phyloP scores from a whole-genome alignment of 495 filamentous ascomycete genomes.

The Neurospora sp. region DNA sequence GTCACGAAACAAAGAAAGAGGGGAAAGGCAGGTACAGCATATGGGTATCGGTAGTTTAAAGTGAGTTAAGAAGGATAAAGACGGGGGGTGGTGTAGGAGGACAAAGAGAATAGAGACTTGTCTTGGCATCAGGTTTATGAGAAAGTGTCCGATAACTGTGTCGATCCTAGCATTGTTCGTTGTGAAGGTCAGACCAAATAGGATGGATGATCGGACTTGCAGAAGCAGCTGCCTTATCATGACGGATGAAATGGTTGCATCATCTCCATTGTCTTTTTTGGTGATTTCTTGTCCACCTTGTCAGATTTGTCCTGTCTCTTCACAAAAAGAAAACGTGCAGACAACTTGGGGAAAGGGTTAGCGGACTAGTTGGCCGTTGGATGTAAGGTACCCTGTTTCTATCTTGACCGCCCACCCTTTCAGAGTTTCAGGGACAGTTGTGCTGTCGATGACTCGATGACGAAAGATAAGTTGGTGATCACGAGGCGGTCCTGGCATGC shows the following conservation, averaged over 20 bases:
- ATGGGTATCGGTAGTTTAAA: background rate
- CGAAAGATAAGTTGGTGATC: constrained; percentile 19
- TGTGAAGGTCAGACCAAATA: background rate
- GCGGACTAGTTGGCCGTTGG: background rate
- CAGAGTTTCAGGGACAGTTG: background rate
- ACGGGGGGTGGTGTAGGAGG: background rate
- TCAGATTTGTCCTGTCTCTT: background rate
- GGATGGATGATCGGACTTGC: background rate
- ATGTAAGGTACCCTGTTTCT: background rate
- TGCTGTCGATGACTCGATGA: constrained; percentile 13
- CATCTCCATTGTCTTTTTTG: background rate
- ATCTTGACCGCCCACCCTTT: background rate
- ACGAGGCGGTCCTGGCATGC: constrained; percentile 10
- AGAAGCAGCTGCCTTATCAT: background rate
- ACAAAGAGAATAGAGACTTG: background rate
- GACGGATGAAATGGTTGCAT: background rate
- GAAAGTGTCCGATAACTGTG: background rate
- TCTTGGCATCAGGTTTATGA: background rate
- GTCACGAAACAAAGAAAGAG: background rate
- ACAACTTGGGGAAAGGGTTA: background rate
- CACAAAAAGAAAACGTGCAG: background rate
- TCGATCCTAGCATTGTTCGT: background rate
- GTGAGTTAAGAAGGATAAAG: background rate
- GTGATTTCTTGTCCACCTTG: background rate
- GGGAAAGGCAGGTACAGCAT: background rate